phyloP scores from a whole-genome alignment of 495 filamentous ascomycete species.

The Apiosordaria backusii region DNA sequence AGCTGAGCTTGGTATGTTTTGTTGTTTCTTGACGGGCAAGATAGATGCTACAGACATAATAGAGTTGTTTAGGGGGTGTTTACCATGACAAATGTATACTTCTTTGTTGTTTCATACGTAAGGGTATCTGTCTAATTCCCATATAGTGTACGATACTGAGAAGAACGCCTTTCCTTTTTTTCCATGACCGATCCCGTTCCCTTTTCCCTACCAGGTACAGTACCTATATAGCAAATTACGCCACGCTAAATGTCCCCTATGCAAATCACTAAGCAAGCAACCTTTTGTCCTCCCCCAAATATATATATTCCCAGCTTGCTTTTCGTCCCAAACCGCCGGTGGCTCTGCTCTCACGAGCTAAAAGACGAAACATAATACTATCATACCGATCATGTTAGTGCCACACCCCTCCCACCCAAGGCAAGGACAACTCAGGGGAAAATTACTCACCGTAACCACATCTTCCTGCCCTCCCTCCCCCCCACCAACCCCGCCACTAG shows the following conservation, averaged over 20 bases:
- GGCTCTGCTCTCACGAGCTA: constrained; percentile 11
- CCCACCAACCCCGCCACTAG: constrained; percentile 46
- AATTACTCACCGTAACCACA: constrained; percentile 67
- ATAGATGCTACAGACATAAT: too few relatives aligned
- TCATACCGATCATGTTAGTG: constrained; percentile 10
- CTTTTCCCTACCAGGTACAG: too few relatives aligned
- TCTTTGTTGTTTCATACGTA: neutral
- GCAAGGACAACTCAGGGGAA: neutral
- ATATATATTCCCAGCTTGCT: neutral
- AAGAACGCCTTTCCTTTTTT: neutral
- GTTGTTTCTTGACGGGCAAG: too few relatives aligned
- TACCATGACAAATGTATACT: neutral
- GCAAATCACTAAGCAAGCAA: neutral
- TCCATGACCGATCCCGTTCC: neutral
- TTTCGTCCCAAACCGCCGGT: neutral
- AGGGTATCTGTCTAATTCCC: neutral
- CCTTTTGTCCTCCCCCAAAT: neutral
- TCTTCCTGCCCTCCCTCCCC: constrained; percentile 54
- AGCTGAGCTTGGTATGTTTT: too few relatives aligned
- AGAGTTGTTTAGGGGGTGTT: too few relatives aligned
- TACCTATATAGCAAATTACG: neutral
- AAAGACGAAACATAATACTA: constrained; percentile 31
- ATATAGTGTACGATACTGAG: neutral
- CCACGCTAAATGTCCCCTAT: neutral
- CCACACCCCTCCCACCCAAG: neutral